Evolutionary conservation across 495 filamentous ascomycete species (phyloP).

Genomic region (Copromyces sp.): DNA sequence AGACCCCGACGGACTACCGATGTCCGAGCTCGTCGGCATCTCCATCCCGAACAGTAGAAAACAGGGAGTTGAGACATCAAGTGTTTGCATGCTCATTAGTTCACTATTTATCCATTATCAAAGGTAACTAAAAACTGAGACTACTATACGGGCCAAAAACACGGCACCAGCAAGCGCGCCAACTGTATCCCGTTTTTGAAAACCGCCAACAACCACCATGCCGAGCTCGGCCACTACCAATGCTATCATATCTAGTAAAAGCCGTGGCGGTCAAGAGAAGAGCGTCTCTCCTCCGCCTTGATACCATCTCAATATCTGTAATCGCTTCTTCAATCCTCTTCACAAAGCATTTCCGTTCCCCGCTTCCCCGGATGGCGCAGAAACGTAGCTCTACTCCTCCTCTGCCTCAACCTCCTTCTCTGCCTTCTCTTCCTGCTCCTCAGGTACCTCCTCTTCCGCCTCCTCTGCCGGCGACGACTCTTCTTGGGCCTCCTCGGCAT

Average conservation of each 20-base stretch:
- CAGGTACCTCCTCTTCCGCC: not conserved
- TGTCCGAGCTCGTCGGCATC: not conserved
- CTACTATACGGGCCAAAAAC: not conserved
- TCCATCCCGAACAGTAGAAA: not conserved
- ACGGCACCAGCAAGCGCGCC: not conserved
- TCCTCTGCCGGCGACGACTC: slow-evolving; percentile 6
- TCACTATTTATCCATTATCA: not conserved
- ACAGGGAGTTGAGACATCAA: not conserved
- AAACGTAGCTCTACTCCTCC: not conserved
- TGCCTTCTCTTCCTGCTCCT: slow-evolving; percentile 6
- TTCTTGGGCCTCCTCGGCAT: slow-evolving; percentile 13
- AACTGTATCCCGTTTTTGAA: not conserved
- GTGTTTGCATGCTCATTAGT: not conserved
- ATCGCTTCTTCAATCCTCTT: slow-evolving; percentile 4
- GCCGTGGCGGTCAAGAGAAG: not conserved
- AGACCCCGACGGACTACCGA: not conserved
- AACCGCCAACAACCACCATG: not conserved
- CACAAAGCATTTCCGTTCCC: not conserved
- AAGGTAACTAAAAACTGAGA: not conserved
- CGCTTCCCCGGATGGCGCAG: not conserved
- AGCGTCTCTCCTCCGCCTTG: not conserved
- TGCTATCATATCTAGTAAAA: not conserved
- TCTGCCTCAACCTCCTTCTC: slow-evolving; percentile 10
- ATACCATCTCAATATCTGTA: not conserved
- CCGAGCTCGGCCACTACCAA: not conserved